Percentiles rank a stretch among this genome's conserved stretches.
These are phyloP conservation scores for Inga leiocalycina DNA, from an alignment of 306 rosid species.

Conservation along the genomic window DNA sequence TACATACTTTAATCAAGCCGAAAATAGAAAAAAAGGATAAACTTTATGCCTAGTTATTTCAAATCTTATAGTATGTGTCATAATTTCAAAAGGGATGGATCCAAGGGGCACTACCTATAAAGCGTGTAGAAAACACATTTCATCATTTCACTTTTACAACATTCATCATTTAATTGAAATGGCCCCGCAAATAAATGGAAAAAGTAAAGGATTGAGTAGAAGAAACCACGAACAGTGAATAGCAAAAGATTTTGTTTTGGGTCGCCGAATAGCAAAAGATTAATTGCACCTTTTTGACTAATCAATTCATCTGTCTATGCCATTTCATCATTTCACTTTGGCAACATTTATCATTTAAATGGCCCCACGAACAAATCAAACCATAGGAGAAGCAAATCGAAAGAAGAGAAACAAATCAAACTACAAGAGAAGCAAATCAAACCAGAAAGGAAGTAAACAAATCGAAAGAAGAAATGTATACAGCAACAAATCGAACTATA, in stretches of 20 bases:
- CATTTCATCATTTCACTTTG: not conserved
- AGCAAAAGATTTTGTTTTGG: not conserved
- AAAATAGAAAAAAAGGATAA: not conserved
- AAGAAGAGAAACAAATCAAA: too few species aligned
- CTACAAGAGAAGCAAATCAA: too few species aligned
- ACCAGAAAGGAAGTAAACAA: too few species aligned
- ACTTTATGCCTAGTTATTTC: not conserved
- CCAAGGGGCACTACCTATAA: not conserved
- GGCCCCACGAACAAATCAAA: not conserved
- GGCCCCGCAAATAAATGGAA: not conserved
- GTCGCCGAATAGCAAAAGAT: not conserved
- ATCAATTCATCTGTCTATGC: not conserved
- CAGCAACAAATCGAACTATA: too few species aligned
- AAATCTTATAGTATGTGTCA: not conserved
- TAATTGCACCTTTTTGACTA: not conserved
- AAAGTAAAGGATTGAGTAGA: not conserved
- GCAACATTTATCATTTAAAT: conserved; percentile 1
- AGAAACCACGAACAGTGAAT: conserved; percentile 10
- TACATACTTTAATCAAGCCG: too few species aligned
- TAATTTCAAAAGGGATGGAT: not conserved
- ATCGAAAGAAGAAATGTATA: too few species aligned
- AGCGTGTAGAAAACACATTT: not conserved
- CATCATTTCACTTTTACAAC: not conserved
- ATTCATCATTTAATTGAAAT: not conserved
- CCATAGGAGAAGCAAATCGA: too few species aligned